Base-by-base conservation (phyloP, 441 rosid species). In the Corymbia calophylla region DNA sequence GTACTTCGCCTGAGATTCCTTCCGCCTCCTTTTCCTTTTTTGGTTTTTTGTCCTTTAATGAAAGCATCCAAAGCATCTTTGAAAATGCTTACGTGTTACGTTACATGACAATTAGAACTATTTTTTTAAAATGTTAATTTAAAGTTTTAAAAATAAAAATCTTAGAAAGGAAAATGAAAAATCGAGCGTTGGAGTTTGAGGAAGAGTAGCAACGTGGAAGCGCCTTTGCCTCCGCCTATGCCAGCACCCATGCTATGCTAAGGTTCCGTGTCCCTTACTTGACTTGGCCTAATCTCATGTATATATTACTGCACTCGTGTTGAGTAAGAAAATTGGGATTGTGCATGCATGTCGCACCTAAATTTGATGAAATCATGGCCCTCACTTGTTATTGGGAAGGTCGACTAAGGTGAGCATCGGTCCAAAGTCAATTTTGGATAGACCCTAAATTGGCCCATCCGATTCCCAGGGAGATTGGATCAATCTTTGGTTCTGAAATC, bases 271-370 rank as follows among this genome's bases (percentile, higher is more conserved):
- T 9, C 25, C 47, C 48, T 18, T 4, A 2, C 81, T 68, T 32
- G 27, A 32, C 47, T 32, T 1, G 23, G 8, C 49, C 4, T 49
- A 11, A 3, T 48, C 49, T 11, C 2, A 21, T 4, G 2, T 39
- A 39, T 16, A 6, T 10, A 73, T 39, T 0, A 4, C 0, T 16
- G 17, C 8, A 11, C n/a, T 3, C 11, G 8, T 60, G 68, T 29
- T 29, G 31, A 60, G 27, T 60, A 27, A 60, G 4, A 29, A 29
- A 60, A 27, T 27, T 27, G 3, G 25, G 12, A 60, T 60, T 12
- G 12, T 11, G 5, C 10, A 10, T 25, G 64, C 13, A 39, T 39
- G 39, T 4, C 2, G 1, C 1, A 0, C 44, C 35, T 16, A 11
- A 31, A 31, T 17, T 31, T 3, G 2, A 1, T 2, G 77, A 66